Conservation (phyloP, 1,139 yeast genomes). For the Geotrichum restrictum region DNA sequence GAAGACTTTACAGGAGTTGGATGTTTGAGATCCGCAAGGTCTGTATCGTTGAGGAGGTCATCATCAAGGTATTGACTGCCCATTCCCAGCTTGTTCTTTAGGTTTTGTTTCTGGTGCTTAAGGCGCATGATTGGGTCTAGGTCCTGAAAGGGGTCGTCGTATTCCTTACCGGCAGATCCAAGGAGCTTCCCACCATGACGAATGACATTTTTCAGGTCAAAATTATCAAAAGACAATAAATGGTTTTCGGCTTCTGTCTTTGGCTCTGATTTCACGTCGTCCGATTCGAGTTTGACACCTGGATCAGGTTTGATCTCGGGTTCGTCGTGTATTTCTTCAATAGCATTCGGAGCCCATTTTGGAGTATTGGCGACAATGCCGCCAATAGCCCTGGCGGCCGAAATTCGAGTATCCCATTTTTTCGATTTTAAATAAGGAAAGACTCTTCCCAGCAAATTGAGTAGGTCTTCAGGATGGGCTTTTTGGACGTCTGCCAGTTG, state of each 20-base stretch:
- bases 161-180: conserved; percentile 61
- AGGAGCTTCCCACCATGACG: conserved; percentile 67
- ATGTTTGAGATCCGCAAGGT: conserved; percentile 28
- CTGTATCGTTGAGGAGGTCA: conserved; percentile 36
- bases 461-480: conserved; percentile 89
- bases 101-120: conserved; percentile 40
- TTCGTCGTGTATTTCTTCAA: conserved; percentile 26
- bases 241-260: conserved; percentile 35
- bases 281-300: conserved; percentile 24
- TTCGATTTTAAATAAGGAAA: conserved; percentile 79
- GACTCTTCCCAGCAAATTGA: conserved; percentile 78
- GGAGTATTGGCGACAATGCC: conserved; percentile 80
- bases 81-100: conserved; percentile 44
- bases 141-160: conserved; percentile 39
- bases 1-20: conserved; percentile 23
- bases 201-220: conserved; percentile 62
- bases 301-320: conserved; percentile 23
- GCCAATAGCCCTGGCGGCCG: conserved; percentile 94
- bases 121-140: conserved; percentile 43
- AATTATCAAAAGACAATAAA: conserved; percentile 55
- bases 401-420: conserved; percentile 94
- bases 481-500: conserved; percentile 92
- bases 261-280: conserved; percentile 22
- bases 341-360: conserved; percentile 78
- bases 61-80: conserved; percentile 44